Evolutionary conservation across 805 yeast genomes (phyloP).

Genomic region (Candida tibetensis): DNA sequence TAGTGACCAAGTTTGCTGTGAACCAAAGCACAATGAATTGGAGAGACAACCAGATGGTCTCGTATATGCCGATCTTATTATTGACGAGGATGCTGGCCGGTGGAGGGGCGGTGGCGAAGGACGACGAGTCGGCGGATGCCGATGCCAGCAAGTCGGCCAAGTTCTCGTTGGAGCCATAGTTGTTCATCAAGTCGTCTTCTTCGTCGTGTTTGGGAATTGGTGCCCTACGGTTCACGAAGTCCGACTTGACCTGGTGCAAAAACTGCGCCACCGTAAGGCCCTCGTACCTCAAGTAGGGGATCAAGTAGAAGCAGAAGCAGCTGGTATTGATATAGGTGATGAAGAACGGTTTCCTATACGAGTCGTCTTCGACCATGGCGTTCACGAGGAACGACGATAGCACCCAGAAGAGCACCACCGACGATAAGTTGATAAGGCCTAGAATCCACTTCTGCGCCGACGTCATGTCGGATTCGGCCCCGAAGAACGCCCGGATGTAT

Average conservation of each 20-base stretch:
- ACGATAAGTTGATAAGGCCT: slow-evolving; percentile 68
- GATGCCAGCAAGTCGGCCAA: slow-evolving; percentile 12
- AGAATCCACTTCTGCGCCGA: slow-evolving; percentile 60
- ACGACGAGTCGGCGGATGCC: slow-evolving; percentile 2
- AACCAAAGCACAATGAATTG: slow-evolving; percentile 91
- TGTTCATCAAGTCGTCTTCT: slow-evolving; percentile 21
- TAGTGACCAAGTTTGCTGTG: slow-evolving; percentile 81
- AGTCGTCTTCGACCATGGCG: slow-evolving; percentile 63
- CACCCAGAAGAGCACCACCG: slow-evolving; percentile 89
- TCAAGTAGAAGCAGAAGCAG: slow-evolving; percentile 72
- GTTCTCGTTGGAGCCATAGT: slow-evolving; percentile 24
- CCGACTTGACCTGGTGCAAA: slow-evolving; percentile 18
- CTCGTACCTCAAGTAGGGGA: slow-evolving; percentile 50
- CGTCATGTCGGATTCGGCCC: slow-evolving; percentile 22
- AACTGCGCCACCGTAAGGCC: slow-evolving; percentile 22
- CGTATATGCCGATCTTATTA: slow-evolving; percentile 41
- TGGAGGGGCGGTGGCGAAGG: background rate
- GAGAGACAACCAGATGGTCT: slow-evolving; percentile 71
- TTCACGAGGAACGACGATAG: slow-evolving; percentile 82
- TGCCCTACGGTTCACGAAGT: slow-evolving; percentile 14
- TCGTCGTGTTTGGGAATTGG: slow-evolving; percentile 11
- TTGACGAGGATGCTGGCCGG: slow-evolving; percentile 7
- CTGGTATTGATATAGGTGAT: slow-evolving; percentile 91
- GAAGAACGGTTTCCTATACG: slow-evolving; percentile 84
- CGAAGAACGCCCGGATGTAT: slow-evolving; percentile 17